Conservation (phyloP, 2,329 filamentous ascomycete genomes). For the Botrytis porri region DNA sequence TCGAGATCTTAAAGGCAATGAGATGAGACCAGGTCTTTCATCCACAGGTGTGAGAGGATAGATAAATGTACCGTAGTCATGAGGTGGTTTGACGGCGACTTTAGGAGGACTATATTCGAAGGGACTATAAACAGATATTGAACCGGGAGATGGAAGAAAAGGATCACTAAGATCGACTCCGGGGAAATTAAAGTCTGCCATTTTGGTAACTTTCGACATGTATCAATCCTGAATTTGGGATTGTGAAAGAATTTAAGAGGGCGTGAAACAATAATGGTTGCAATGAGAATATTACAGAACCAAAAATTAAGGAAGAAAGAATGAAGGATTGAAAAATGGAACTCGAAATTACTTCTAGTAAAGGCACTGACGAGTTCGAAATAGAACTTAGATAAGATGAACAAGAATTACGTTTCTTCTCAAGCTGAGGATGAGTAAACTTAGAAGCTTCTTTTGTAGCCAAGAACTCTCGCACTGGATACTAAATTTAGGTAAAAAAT, state of each 20-base stretch:
- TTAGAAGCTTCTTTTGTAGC: slow-evolving; percentile 7
- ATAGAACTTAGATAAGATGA: not conserved
- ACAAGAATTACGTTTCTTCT: not conserved
- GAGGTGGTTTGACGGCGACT: not conserved
- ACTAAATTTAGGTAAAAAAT: not conserved
- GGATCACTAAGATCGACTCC: slow-evolving; percentile 11
- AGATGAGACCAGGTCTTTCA: not conserved
- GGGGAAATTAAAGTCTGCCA: slow-evolving; percentile 15
- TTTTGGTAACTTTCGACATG: not conserved
- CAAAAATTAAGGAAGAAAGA: not conserved
- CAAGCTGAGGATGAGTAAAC: not conserved
- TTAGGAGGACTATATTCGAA: not conserved
- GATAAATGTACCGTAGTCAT: slow-evolving; percentile 12
- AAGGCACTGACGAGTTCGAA: not conserved
- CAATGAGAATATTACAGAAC: not conserved
- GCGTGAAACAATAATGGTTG: not conserved
- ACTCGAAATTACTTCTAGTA: not conserved
- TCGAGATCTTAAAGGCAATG: not conserved
- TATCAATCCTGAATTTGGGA: not conserved
- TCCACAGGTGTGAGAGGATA: not conserved
- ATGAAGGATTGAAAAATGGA: not conserved
- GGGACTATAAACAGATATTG: slow-evolving; percentile 1
- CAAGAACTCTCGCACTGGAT: not conserved
- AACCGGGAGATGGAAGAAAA: slow-evolving; percentile 1
- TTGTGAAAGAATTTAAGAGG: not conserved